Base-by-base conservation (phyloP, 1,139 yeast genomes). In the Geotrichum histeridarum region DNA sequence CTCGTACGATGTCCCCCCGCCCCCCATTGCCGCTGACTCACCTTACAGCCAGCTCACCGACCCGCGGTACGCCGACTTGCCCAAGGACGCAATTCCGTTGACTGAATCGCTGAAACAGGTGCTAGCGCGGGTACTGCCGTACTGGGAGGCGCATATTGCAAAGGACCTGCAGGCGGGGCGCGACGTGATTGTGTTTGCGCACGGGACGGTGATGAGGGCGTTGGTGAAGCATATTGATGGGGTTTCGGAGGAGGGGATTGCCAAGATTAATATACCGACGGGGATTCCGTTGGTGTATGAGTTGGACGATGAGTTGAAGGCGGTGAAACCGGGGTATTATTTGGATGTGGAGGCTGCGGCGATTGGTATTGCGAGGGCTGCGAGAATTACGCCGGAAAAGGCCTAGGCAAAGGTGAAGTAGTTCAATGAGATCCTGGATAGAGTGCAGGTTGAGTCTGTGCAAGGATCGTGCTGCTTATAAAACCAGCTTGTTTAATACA, bases 321-420 rank as follows among this genome's bases (percentile, higher is more conserved):
- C 97, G 76, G 79, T 84, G 71, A 90, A 90, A 83, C 88, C 91
- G 63, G 85, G 94, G 66, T 88, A 90, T 81, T 91, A 91, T 84
- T 85, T 91, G 77, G 98, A 91, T 78, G 97, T 97, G 67, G 97
- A 89, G 79, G 98, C 97, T 70, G 98, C 98, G 70, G 96, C 90
- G 62, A 97, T 97, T 58, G 98, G 98, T 80, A 97, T 97, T 64
- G 97, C 97, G 12, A 22, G 35, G 18, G 22, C 32, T 22, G 32
- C 18, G 22, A 6, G 32, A 42, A 42, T 22, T 14, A 22, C 27
- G 27, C 27, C 27, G 5, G 27, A 22, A 22, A 22, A 22, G 67
- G 89, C 89, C 70, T 98, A 91, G 80, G 98, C 98, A 74, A 76
- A 73, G 67, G 78, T 79, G 77, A 80, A 79, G 70, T 77, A 73